Evolutionary conservation across 352 stramenopile genomes (phyloP).

Genomic region (Plasmopara muralis): DNA sequence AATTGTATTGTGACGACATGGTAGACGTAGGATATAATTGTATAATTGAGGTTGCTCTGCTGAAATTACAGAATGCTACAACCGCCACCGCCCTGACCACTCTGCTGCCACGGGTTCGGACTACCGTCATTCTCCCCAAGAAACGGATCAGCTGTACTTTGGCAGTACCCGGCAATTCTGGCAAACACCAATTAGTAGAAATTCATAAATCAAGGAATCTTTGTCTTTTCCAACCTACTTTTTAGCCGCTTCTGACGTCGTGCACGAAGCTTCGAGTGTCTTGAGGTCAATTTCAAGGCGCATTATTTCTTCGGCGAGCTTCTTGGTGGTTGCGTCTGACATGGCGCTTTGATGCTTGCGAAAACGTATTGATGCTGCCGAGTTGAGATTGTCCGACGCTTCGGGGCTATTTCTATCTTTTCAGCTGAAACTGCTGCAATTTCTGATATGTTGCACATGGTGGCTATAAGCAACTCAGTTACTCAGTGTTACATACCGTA

Average conservation of each 20-base stretch:
- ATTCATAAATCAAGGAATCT: neutral
- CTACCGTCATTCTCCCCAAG: conserved; percentile 62
- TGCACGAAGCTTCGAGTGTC: conserved; percentile 69
- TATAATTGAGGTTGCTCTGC: too few relatives aligned
- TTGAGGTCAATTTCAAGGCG: conserved; percentile 74
- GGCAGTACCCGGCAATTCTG: conserved; percentile 70
- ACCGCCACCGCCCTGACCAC: conserved; percentile 48
- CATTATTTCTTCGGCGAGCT: conserved; percentile 72
- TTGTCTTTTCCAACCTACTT: conserved; percentile 38
- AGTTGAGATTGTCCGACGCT: neutral
- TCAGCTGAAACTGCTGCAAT: too few relatives aligned
- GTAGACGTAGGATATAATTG: too few relatives aligned
- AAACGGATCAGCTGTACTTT: conserved; percentile 64
- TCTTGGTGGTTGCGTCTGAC: conserved; percentile 67
- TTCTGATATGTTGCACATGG: too few relatives aligned
- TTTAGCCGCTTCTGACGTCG: conserved; percentile 70
- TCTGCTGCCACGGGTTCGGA: conserved; percentile 67
- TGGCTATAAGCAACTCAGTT: too few relatives aligned
- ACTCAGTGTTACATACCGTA: too few relatives aligned
- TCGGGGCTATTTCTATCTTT: neutral
- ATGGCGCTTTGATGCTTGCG: conserved; percentile 10
- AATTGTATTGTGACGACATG: too few relatives aligned
- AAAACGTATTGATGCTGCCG: too few relatives aligned
- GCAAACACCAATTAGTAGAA: conserved; percentile 1
- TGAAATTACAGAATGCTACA: conserved; percentile 53